A percentile compares a stretch with the other conserved stretches of the same genome.
These are phyloP conservation scores for Verbascum thapsus DNA, from an alignment of 257 asterid genomes.

Conservation along the genomic window DNA sequence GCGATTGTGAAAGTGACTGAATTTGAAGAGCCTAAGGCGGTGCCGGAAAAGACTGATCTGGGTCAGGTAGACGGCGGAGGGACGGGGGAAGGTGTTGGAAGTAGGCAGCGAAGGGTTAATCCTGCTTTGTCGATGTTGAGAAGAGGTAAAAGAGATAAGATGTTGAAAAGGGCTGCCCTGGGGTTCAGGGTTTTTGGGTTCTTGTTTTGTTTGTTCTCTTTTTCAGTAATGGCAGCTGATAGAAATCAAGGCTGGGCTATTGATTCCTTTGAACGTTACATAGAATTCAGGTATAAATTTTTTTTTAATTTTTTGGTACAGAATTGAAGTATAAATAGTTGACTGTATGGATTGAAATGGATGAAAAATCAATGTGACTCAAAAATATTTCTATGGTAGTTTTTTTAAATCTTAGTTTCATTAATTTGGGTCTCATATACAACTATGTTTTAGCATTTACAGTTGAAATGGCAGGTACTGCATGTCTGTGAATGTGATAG, in stretches of 20 bases:
- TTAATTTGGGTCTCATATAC: not conserved
- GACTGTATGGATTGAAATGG: too few species aligned
- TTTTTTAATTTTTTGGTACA: too few species aligned
- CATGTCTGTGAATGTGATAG: constrained; percentile 67
- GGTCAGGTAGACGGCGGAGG: constrained; percentile 26
- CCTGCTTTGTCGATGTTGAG: constrained; percentile 46
- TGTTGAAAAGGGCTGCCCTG: constrained; percentile 53
- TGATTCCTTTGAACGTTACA: constrained; percentile 64
- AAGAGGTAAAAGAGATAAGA: constrained; percentile 43
- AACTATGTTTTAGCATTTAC: constrained; percentile 11
- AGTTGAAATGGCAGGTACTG: constrained; percentile 62
- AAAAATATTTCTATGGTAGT: too few species aligned
- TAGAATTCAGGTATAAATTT: constrained; percentile 50
- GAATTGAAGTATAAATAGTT: too few species aligned
- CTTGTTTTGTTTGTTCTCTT: constrained; percentile 60
- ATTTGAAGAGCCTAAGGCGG: constrained; percentile 35
- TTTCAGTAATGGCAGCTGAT: constrained; percentile 74
- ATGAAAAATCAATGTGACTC: constrained; percentile 1
- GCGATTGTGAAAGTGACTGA: constrained; percentile 35
- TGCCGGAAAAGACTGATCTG: constrained; percentile 23
- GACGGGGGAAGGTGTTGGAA: constrained; percentile 29
- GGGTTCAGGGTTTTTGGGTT: constrained; percentile 66
- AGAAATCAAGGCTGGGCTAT: constrained; percentile 70
- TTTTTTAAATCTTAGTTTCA: too few species aligned
- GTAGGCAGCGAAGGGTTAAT: constrained; percentile 35